phyloP scores from a whole-genome alignment of 352 stramenopile genomes.

The Globisporangium megalacanthum region DNA sequence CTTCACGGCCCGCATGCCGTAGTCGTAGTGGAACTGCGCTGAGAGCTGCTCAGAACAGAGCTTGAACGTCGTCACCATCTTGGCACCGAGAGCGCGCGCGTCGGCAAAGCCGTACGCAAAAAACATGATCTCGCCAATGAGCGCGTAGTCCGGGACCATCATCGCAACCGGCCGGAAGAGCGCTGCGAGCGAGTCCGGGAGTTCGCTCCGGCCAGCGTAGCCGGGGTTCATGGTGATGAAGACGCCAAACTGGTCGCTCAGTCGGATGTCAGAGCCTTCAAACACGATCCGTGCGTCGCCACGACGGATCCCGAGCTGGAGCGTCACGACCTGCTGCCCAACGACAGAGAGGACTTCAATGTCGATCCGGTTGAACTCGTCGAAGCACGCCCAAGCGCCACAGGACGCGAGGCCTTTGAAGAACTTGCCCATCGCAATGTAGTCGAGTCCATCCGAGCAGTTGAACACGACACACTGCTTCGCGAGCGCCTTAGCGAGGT shows the following conservation, averaged over 20 bases:
- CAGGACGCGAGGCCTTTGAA: conserved; percentile 93
- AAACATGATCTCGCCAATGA: conserved; percentile 91
- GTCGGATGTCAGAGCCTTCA: conserved; percentile 92
- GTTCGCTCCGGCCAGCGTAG: conserved; percentile 82
- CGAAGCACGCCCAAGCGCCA: conserved; percentile 90
- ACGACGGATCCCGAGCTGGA: conserved; percentile 84
- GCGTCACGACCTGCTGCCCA: conserved; percentile 89
- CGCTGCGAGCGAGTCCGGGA: conserved; percentile 81
- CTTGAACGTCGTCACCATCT: conserved; percentile 89
- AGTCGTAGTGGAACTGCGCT: conserved; percentile 89
- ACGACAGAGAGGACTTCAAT: conserved; percentile 87
- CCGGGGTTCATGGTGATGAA: conserved; percentile 92
- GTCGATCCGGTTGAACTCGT: conserved; percentile 90
- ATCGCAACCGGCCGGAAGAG: conserved; percentile 88
- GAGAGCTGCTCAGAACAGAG: conserved; percentile 88
- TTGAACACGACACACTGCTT: conserved; percentile 96
- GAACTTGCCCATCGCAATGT: conserved; percentile 94
- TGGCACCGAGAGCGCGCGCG: conserved; percentile 49
- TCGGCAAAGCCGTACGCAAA: conserved; percentile 83
- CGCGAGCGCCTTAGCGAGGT: conserved; percentile 91
- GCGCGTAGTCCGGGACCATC: conserved; percentile 89
- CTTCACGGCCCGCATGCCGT: conserved; percentile 88
- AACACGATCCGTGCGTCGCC: conserved; percentile 89
- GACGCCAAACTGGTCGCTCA: conserved; percentile 89
- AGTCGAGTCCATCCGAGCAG: conserved; percentile 91